Percentiles rank a stretch among this genome's conserved stretches.
Conservation (phyloP, 768 basidiomycete species). For the Mycena capillaripes region DNA sequence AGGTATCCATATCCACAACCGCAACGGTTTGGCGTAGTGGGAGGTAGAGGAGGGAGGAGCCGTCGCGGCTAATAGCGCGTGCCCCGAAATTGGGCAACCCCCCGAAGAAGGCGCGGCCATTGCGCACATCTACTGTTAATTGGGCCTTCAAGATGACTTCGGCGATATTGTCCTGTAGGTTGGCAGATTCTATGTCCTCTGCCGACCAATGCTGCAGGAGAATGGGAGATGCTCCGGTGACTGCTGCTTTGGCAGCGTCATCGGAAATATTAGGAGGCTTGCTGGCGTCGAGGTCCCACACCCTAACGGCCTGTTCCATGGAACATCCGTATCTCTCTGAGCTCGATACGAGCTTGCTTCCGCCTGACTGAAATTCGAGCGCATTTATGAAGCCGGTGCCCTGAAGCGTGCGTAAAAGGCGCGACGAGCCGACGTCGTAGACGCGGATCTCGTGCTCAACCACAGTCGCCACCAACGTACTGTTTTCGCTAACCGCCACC, state of each 20-base stretch:
- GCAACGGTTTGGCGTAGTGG: neutral
- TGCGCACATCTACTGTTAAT: conserved; percentile 7
- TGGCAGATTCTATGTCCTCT: conserved; percentile 7
- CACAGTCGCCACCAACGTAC: neutral
- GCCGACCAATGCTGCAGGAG: conserved; percentile 11
- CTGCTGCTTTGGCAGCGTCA: conserved; percentile 2
- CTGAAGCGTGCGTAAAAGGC: conserved; percentile 4
- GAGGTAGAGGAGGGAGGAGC: conserved; percentile 9
- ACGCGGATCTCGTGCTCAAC: neutral
- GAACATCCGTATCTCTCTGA: neutral
- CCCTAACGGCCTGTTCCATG: neutral
- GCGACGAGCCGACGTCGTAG: conserved; percentile 8
- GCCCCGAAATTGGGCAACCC: neutral
- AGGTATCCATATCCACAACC: conserved; percentile 6
- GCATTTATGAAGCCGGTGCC: conserved; percentile 3
- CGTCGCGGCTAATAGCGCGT: conserved; percentile 30
- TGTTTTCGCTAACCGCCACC: conserved; percentile 11
- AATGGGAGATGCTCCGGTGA: neutral
- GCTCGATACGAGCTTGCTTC: conserved; percentile 13
- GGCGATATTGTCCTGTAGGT: neutral
- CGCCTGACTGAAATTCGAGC: conserved; percentile 18
- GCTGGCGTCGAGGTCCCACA: conserved; percentile 11
- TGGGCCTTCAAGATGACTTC: neutral
- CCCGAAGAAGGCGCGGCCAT: conserved; percentile 7
- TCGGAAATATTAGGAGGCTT: neutral